Base-by-base conservation (phyloP, 2,329 filamentous ascomycete genomes). In the Akanthomyces dipterigenus region DNA sequence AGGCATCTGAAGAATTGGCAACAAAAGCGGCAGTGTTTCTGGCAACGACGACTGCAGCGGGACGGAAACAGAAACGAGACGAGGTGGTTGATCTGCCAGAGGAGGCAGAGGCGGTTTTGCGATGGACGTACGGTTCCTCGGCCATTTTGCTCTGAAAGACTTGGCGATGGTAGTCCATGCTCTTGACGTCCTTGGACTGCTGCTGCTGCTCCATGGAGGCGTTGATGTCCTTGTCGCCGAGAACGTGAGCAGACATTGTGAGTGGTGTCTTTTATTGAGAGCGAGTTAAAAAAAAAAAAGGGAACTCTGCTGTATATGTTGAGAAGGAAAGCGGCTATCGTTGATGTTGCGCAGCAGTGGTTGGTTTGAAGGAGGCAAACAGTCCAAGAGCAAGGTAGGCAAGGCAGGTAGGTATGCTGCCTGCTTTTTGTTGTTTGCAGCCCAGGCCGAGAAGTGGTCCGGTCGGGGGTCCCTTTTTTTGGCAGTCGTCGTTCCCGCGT, bases 131-230 rank as follows among this genome's bases (percentile, higher is more conserved):
- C 88, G 84, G 78, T 65, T 83, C 81, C 69, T 85, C 78, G 61
- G 87, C 81, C 73, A 91, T 85, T 79, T 89, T 90, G 72, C 82
- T 84, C 72, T 90, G 83, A 63, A 92, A 79, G 61, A 90, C 80
- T 76, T 91, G 87, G 64, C 89, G 88, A 72, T 92, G 89, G 72
- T 90, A 90, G 70, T 91, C 88, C 80, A 93, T 85, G 77, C 80
- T 86, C 81, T 86, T 86, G 59, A 85, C 76, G 63, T 82, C 76
- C 72, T 81, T 79, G 68, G 65, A 68, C 62, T 72, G 62, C 45
- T 66, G 64, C 55, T 67, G 61, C 63, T 73, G 71, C 31, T 71
- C 62, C 66, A 83, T 74, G 65, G 79, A 65, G 63, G 78, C 78
- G 76, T 90, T 90, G 76, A 82, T 79, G 77, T 90, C 86, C 76